Base-by-base conservation (phyloP, 805 yeast genomes). In the Yarrowia sp. region DNA sequence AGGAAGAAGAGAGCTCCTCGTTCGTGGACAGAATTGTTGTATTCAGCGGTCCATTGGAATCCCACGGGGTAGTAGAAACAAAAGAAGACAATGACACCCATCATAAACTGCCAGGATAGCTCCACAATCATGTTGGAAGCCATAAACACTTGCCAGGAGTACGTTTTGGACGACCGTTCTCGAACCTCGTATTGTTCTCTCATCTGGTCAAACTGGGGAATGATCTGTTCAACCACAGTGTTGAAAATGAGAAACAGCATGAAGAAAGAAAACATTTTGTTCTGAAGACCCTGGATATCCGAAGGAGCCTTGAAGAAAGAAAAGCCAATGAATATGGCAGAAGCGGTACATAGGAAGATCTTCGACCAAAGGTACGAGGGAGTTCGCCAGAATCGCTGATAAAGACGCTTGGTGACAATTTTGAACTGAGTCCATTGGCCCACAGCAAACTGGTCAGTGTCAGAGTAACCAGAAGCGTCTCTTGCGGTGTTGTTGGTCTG, bases 231-330 rank as follows among this genome's bases (percentile, higher is more conserved):
- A 48, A 83, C 75, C 77, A 86, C 76, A 38, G 86, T 82, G 67
- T 80, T 75, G 70, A 85, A 80, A 51, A 82, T 77, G 68, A 83
- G 80, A 38, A 83, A 72, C 70, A 85, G 82, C 91, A 88, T 87
- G 78, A 89, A 89, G 51, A 87, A 72, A 2, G 92, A 80, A 70
- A 87, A 83, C 91, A 89, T 85, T 78, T 88, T 95, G 75, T 90
- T 89, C 75, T 91, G 96, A 70, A 90, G 73, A 72, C 90, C 88
- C 74, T 85, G 90, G 51, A 80, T 72, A 12, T 90, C 81, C 21
- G 80, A 80, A 64, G 80, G 78, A 32, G 91, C 88, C 66, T 85
- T 86, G 76, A 82, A 86, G 75, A 86, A 86, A 5, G 89, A 82
- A 71, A 87, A 85, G 67, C 90, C 90, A 69, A 85, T 85, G 77